Evolutionary conservation across 169 alveolate genomes (phyloP).

Genomic region (Neospora caninum): DNA sequence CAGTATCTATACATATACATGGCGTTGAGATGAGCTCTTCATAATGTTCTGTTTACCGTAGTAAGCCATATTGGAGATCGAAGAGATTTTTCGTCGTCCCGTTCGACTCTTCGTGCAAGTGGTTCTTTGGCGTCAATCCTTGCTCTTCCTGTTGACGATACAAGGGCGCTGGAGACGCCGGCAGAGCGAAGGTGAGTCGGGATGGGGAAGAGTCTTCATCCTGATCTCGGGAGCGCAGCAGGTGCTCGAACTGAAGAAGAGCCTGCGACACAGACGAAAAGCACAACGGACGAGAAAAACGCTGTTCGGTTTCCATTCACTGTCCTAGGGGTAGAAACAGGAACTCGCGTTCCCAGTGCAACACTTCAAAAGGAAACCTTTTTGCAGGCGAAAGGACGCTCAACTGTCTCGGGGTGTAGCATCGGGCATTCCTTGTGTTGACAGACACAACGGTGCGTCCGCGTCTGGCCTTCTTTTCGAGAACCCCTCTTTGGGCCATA

Average conservation of each 20-base stretch:
- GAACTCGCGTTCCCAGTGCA: no score
- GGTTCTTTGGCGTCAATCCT: neutral
- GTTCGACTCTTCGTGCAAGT: neutral
- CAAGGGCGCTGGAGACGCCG: neutral
- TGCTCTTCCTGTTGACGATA: conserved; percentile 2
- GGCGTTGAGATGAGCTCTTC: neutral
- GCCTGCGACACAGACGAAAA: neutral
- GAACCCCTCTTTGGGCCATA: no score
- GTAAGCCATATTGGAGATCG: neutral
- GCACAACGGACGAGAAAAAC: neutral
- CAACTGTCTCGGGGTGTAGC: no score
- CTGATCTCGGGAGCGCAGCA: neutral
- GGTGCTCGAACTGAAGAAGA: conserved; percentile 11
- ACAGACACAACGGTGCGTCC: no score
- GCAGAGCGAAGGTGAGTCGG: neutral
- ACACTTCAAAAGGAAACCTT: no score
- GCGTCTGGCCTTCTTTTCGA: no score
- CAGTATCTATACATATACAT: neutral
- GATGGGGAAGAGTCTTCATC: neutral
- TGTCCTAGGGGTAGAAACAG: no score
- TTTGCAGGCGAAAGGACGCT: no score
- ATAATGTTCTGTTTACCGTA: neutral
- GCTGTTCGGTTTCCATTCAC: no score
- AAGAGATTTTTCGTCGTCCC: neutral
- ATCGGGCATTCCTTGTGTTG: no score